phyloP scores from a whole-genome alignment of 441 rosid genomes.

The Erysimum cheiri region DNA sequence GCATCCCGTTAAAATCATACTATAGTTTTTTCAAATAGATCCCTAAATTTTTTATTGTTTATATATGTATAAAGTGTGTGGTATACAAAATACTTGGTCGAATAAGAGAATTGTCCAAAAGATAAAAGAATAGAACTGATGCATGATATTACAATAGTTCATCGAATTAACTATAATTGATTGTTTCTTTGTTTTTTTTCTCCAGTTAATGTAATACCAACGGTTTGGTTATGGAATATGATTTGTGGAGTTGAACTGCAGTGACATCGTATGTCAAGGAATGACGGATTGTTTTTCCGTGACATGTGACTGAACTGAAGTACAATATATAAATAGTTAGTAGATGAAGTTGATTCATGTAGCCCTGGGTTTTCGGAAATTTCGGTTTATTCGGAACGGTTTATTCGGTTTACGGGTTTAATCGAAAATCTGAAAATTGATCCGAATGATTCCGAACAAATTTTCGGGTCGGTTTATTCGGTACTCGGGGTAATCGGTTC shows the following conservation, averaged over 20 bases:
- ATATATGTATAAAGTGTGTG: background rate
- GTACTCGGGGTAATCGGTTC: too few relatives aligned
- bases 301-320: constrained; percentile 21
- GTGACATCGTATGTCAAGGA: constrained; percentile 14
- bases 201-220: background rate
- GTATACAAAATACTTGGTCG: background rate
- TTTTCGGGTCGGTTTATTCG: too few relatives aligned
- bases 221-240: background rate
- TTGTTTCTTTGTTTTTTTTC: background rate
- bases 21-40: background rate
- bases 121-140: background rate
- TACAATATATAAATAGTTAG: constrained; percentile 21
- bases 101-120: too few relatives aligned
- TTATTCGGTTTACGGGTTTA: too few relatives aligned
- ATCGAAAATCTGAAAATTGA: too few relatives aligned
- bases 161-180: background rate
- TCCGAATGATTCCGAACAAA: too few relatives aligned
- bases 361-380: too few relatives aligned
- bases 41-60: background rate
- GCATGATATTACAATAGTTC: background rate
- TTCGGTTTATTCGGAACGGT: too few relatives aligned
- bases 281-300: constrained; percentile 12
- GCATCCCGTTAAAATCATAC: background rate
- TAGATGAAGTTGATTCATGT: constrained; percentile 24
- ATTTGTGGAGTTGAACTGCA: constrained; percentile 6